These are phyloP conservation scores for Russula dissimulans DNA, from an alignment of 768 basidiomycete species.

Conservation along the genomic window DNA sequence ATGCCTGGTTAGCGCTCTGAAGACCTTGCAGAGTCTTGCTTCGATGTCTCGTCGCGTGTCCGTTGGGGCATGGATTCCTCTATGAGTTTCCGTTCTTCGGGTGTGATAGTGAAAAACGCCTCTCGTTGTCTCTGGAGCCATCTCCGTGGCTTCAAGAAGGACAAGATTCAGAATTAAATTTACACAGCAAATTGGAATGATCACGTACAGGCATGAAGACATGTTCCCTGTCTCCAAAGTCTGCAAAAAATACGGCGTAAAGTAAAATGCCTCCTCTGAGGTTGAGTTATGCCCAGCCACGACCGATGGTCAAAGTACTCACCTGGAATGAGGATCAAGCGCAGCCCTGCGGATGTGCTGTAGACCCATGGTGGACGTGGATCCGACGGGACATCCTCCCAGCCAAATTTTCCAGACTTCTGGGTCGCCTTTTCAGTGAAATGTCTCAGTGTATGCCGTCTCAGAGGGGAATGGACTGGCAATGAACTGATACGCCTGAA, in stretches of 20 bases:
- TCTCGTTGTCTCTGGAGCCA: constrained; percentile 45
- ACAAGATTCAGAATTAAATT: neutral
- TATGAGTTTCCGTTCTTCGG: constrained; percentile 42
- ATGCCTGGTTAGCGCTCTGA: neutral
- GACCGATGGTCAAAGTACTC: neutral
- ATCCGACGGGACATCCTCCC: constrained; percentile 26
- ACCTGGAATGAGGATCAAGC: constrained; percentile 16
- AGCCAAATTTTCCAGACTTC: neutral
- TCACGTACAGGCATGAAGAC: constrained; percentile 21
- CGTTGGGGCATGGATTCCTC: constrained; percentile 9
- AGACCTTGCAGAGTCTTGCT: neutral
- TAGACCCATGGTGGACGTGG: constrained; percentile 58
- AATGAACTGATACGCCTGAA: neutral
- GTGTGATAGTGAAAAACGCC: constrained; percentile 48
- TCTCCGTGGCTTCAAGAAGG: constrained; percentile 38
- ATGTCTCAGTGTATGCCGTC: neutral
- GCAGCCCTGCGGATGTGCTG: constrained; percentile 5
- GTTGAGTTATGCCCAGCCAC: neutral
- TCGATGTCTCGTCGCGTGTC: neutral
- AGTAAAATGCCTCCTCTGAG: constrained; percentile 5
- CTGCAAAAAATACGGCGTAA: constrained; percentile 20
- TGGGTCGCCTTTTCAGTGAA: neutral
- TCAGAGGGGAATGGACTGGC: neutral
- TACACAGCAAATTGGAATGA: neutral
- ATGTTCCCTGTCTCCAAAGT: constrained; percentile 22